Conservation (phyloP, 73 alveolate species). For the Effrenium voratum region DNA sequence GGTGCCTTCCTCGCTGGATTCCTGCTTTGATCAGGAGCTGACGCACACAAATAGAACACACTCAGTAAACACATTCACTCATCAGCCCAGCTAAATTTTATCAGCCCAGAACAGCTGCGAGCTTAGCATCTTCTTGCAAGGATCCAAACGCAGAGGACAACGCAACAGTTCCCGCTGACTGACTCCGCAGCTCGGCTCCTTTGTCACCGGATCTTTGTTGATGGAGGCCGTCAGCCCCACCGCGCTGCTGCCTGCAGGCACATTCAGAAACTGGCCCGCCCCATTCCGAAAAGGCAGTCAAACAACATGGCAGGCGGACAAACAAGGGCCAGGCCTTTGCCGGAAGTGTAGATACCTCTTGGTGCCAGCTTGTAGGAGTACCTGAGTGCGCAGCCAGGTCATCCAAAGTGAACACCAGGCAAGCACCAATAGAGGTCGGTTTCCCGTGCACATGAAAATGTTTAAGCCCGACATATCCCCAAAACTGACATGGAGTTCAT, state of each 20-base stretch:
- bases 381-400: neutral
- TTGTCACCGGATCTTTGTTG: constrained; percentile 99
- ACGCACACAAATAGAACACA: too few relatives aligned
- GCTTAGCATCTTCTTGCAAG: neutral
- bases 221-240: constrained; percentile 99
- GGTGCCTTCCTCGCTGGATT: too few relatives aligned
- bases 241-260: constrained; percentile 98
- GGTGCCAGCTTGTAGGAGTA: constrained; percentile 97
- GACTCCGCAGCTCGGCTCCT: constrained; percentile 89
- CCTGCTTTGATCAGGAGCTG: too few relatives aligned
- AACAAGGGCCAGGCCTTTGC: constrained; percentile 29
- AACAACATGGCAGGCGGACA: neutral
- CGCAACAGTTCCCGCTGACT: neutral
- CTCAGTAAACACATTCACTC: too few relatives aligned
- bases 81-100: too few relatives aligned
- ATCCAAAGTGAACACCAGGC: neutral
- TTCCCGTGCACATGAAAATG: too few relatives aligned
- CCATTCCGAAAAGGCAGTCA: neutral
- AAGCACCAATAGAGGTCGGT: too few relatives aligned
- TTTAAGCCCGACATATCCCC: too few relatives aligned
- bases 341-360: constrained; percentile 99
- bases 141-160: neutral
- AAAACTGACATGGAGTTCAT: too few relatives aligned
- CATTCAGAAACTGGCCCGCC: neutral
- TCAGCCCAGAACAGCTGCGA: neutral